Evolutionary conservation across 768 basidiomycete genomes (phyloP), one percentile per base, ranked within the genome.

Genomic region (Tricholoma hemisulphureum): DNA sequence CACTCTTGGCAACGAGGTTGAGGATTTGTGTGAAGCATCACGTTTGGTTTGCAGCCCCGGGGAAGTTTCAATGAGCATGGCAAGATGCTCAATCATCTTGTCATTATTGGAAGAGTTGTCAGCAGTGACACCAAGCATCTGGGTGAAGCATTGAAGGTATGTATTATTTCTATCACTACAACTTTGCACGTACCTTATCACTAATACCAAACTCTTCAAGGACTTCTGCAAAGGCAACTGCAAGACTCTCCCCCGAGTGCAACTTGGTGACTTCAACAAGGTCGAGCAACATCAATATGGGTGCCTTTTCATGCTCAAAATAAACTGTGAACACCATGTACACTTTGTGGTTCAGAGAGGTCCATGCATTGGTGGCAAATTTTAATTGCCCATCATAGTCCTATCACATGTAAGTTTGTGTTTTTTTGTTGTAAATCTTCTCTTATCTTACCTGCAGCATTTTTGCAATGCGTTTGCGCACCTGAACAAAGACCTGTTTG

Each of bases 1-100:
- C n/a, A n/a, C n/a, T n/a, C n/a, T n/a, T 73, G 0, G 73, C 75
- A 2, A 75, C 65, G 0, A 80, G 63, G 41, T 75, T 77, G 31
- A 78, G 6, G 10, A 74, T 65, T 46, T 80, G 79, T 0, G 61
- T 49, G 52, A 81, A 77, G 61, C 79, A 81, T 0, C 66, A 52
- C 0, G 65, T 68, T 1, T 62, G 73, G 23, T 63, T 70, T 0
- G 46, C 53, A 0, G 18, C 18, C 9, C 73, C 70, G 1, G 55
- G 50, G 52, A 73, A 77, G 1, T 16, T 20, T 20, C 37, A 0
- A 79, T 3, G 0, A 61, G 39, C 0, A 60, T 20, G 1, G 20
- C 54, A 6, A 80, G 69, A 21, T 65, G 35, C 0, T 55, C 53
- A 1, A 73, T 64, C 73, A 80, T 75, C 0, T 35, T 61, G 55